These are phyloP conservation scores for Harrya chromipes DNA, from an alignment of 768 basidiomycete species.

Conservation along the genomic window DNA sequence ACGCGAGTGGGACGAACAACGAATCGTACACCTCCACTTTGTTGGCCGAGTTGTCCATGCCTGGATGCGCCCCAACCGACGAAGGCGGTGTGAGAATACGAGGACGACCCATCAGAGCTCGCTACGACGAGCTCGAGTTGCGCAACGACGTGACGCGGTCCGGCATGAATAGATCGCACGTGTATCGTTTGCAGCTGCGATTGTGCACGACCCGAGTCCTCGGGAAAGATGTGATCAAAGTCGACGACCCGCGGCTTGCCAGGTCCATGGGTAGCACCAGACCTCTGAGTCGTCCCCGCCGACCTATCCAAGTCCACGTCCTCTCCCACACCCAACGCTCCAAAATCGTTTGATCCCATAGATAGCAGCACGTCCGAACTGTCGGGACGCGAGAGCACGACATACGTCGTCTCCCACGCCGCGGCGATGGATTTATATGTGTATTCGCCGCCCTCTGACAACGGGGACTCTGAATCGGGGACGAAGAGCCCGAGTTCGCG, in stretches of 20 bases:
- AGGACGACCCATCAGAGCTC: conserved; percentile 17
- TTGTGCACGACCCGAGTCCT: conserved; percentile 30
- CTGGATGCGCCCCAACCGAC: conserved; percentile 83
- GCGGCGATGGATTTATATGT: conserved; percentile 51
- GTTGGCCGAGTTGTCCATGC: conserved; percentile 76
- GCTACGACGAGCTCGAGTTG: conserved; percentile 41
- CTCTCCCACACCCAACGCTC: conserved; percentile 64
- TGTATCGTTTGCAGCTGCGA: conserved; percentile 17
- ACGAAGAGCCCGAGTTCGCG: conserved; percentile 40
- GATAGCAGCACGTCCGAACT: conserved; percentile 59
- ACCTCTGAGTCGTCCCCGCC: too few relatives aligned
- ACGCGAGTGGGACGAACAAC: conserved; percentile 33
- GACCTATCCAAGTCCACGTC: conserved; percentile 3
- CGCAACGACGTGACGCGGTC: conserved; percentile 70
- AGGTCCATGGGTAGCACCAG: neutral
- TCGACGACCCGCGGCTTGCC: conserved; percentile 7
- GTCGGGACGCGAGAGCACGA: conserved; percentile 49
- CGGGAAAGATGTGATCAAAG: conserved; percentile 28
- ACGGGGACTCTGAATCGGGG: neutral
- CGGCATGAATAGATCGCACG: conserved; percentile 52
- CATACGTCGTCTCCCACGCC: conserved; percentile 83
- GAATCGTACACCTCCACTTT: conserved; percentile 12
- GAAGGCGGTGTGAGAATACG: conserved; percentile 32
- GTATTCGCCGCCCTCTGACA: conserved; percentile 31
- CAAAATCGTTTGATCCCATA: conserved; percentile 84